Conservation (phyloP, 495 filamentous ascomycete species). For the Hypoxylon fuscum region DNA sequence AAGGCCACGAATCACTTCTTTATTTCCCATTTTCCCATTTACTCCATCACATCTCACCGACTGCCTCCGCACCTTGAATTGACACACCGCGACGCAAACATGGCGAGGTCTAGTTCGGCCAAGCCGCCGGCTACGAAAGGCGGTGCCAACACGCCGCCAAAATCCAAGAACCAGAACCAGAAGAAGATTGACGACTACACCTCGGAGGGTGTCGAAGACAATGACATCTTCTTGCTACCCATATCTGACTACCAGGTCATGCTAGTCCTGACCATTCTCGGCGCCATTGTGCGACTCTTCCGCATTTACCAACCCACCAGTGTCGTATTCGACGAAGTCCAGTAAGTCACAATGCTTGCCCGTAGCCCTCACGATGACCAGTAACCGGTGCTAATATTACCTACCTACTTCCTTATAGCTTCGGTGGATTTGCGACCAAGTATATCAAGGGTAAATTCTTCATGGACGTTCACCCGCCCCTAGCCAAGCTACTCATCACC, state of each 20-base stretch:
- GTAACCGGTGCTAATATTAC: too few species aligned
- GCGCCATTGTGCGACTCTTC: conserved; percentile 85
- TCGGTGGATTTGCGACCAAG: conserved; percentile 96
- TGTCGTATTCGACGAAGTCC: conserved; percentile 98
- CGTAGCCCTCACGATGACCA: too few species aligned
- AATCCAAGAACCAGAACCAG: conserved; percentile 45
- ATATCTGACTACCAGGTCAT: conserved; percentile 82
- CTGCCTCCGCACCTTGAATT: conserved; percentile 2
- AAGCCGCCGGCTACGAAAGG: conserved; percentile 51
- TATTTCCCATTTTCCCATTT: conserved; percentile 1
- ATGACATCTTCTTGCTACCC: conserved; percentile 79
- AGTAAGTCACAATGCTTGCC: too few species aligned
- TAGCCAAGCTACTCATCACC: conserved; percentile 94
- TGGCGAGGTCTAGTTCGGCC: conserved; percentile 53
- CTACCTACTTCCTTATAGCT: conserved; percentile 65
- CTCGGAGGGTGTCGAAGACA: conserved; percentile 72
- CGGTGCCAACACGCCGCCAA: conserved; percentile 34
- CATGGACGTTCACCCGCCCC: conserved; percentile 99
- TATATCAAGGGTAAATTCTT: conserved; percentile 99
- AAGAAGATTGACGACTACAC: conserved; percentile 64
- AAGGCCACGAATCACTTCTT: conserved; percentile 34
- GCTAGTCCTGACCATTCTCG: conserved; percentile 75
- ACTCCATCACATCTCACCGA: conserved; percentile 10
- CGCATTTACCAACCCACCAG: conserved; percentile 95
- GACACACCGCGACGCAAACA: conserved; percentile 29